Percentiles rank a stretch among this genome's conserved stretches.
Evolutionary conservation across 2,329 filamentous ascomycete species (phyloP).

Genomic region (Beauveria bassiana): DNA sequence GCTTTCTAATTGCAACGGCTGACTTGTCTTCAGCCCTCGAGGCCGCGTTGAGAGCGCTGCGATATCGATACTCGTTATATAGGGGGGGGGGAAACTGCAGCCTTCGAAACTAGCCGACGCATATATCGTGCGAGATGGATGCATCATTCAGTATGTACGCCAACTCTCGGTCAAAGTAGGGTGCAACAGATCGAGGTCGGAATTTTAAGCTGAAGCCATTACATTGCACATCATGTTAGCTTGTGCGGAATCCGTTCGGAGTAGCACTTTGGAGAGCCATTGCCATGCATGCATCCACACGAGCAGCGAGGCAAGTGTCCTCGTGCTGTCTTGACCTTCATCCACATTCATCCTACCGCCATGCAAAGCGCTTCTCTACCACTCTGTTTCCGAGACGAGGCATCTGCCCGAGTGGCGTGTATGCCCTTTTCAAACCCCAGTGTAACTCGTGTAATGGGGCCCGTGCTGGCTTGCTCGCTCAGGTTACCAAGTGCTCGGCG

Average conservation of each 20-base stretch:
- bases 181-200: not conserved
- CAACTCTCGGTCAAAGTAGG: not conserved
- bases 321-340: not conserved
- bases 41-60: not conserved
- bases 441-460: too few relatives aligned
- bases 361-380: not conserved
- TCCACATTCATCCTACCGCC: not conserved
- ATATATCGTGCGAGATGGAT: not conserved
- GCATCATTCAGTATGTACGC: not conserved
- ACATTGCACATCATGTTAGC: not conserved
- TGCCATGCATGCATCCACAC: conserved; percentile 3
- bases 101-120: not conserved
- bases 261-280: not conserved
- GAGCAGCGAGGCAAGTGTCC: conserved; percentile 1
- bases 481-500: not conserved
- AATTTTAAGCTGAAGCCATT: not conserved
- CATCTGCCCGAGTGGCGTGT: not conserved
- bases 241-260: not conserved
- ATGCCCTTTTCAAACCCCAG: too few relatives aligned
- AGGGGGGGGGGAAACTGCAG: not conserved
- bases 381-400: not conserved
- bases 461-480: not conserved
- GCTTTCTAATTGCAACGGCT: not conserved
- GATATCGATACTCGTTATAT: not conserved
- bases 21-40: not conserved